Evolutionary conservation across 352 stramenopile species (phyloP), one percentile per base, ranked within the genome.

Genomic region (Phytophthora colocasiae): DNA sequence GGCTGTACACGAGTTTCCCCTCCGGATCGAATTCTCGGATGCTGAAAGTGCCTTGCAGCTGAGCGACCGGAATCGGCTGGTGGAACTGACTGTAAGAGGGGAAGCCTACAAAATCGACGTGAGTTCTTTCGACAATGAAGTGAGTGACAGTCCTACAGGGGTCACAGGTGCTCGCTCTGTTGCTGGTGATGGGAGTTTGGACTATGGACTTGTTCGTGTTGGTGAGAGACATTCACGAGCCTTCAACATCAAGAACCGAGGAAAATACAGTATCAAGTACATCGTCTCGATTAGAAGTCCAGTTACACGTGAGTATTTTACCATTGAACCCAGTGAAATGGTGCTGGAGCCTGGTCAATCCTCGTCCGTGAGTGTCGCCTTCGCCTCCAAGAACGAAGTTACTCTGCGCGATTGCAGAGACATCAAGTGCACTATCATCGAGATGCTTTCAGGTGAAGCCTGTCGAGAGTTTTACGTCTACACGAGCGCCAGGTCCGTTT

Each of bases 211-310:
- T 19, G 63, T 97, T 17, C 87, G 95, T n/a, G 95, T 99, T 10
- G 92, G 93, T 11, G 95, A 98, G 55, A 84, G 70, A n/a, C 74
- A 81, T 14, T 74, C 73, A 8, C 78, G 93, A 2, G 78, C 74
- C 10, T 97, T 98, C 63, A 90, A 68, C 14, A 88, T 98, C 40
- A 73, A 75, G 2, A 98, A 98, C 59, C 77, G 75, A 22, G 96
- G 96, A 7, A 98, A 98, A 68, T 98, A 98, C 77, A 83, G 91
- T 49, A 95, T 98, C 58, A 90, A 94, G 51, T 98, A 89, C 55
- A 63, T 86, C 26, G 62, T 98, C 41, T 66, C 58, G 3, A 79
- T 97, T 19, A 74, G 77, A 32, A 81, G 77, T 32, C 47, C 63
- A n/a, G 46, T 55, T 0, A 75, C 85, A 11, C 72, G 83, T 11